Conservation (phyloP, 2,329 filamentous ascomycete genomes). For the Pyrenophora graminea region DNA sequence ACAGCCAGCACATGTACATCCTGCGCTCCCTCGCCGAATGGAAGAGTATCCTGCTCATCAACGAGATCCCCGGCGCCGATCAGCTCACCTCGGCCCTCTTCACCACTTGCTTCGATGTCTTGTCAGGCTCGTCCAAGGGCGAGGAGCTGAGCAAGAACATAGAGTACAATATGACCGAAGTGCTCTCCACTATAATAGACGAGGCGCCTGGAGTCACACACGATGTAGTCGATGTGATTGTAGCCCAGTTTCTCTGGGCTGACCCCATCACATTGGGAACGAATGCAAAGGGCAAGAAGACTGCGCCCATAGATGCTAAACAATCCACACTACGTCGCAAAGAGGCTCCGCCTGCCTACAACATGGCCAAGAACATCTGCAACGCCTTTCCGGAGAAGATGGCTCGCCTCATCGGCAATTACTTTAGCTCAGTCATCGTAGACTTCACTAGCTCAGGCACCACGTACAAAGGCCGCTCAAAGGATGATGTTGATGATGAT, state of each 20-base stretch:
- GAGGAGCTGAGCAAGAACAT: constrained; percentile 91
- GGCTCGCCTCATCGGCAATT: constrained; percentile 90
- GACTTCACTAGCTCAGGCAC: constrained; percentile 64
- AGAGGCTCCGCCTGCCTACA: constrained; percentile 88
- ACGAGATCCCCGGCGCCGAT: constrained; percentile 83
- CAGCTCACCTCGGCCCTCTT: constrained; percentile 75
- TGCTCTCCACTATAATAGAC: constrained; percentile 84
- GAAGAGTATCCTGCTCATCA: constrained; percentile 90
- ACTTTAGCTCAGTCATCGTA: constrained; percentile 95
- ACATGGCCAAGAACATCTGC: constrained; percentile 95
- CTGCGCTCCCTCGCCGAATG: constrained; percentile 86
- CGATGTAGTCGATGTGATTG: constrained; percentile 86
- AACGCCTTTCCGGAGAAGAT: constrained; percentile 89
- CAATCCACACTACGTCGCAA: constrained; percentile 85
- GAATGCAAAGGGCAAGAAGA: constrained; percentile 56
- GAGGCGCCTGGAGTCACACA: constrained; percentile 78
- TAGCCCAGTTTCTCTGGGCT: constrained; percentile 92
- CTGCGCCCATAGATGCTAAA: constrained; percentile 66
- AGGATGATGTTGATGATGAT: constrained; percentile 52
- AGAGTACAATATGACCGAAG: constrained; percentile 85
- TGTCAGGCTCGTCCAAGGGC: constrained; percentile 76
- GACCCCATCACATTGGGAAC: constrained; percentile 64
- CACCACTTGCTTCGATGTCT: constrained; percentile 86
- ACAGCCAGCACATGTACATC: constrained; percentile 90
- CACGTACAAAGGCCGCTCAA: constrained; percentile 30